Evolutionary conservation across 2,329 filamentous ascomycete species (phyloP).

Genomic region (Neopestalotiopsis sp.): DNA sequence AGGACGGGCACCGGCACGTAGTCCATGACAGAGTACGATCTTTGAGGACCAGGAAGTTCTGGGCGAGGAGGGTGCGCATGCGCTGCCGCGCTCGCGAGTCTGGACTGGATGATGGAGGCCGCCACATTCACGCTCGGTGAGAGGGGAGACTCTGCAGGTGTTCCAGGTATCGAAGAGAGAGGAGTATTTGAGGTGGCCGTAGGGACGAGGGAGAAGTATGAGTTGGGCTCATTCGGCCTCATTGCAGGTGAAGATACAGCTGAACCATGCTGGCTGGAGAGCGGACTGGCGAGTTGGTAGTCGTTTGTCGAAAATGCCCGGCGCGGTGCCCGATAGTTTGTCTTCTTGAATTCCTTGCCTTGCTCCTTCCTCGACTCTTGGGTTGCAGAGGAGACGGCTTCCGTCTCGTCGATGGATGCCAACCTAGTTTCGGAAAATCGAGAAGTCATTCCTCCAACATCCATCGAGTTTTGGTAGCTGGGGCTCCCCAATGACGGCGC

Average conservation of each 20-base stretch:
- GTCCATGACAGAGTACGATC: constrained; percentile 67
- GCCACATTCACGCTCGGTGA: constrained; percentile 5
- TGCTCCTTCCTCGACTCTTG: constrained; percentile 19
- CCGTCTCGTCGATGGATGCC: constrained; percentile 28
- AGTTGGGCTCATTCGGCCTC: constrained; percentile 11
- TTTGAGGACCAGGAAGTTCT: constrained; percentile 51
- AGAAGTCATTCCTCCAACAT: constrained; percentile 34
- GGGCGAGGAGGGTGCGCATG: constrained; percentile 31
- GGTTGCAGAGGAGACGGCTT: constrained; percentile 4
- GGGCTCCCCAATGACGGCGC: constrained; percentile 29
- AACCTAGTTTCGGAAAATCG: constrained; percentile 33
- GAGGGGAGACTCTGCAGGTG: constrained; percentile 28
- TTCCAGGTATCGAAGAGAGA: constrained; percentile 23
- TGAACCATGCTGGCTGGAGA: constrained; percentile 26
- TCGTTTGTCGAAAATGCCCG: constrained; percentile 38
- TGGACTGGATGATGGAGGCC: neutral
- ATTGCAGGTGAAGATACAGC: constrained; percentile 21
- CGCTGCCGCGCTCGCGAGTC: constrained; percentile 23
- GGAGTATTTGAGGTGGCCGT: constrained; percentile 12
- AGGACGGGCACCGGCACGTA: constrained; percentile 60
- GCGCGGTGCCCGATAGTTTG: constrained; percentile 29
- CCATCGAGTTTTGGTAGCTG: constrained; percentile 27
- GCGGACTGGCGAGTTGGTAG: constrained; percentile 31
- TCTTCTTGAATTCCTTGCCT: constrained; percentile 20
- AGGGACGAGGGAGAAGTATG: constrained; percentile 15